A percentile compares a stretch with the other conserved stretches of the same genome.
phyloP scores from a whole-genome alignment of 2,329 filamentous ascomycete genomes.

The Microdochium nivale region DNA sequence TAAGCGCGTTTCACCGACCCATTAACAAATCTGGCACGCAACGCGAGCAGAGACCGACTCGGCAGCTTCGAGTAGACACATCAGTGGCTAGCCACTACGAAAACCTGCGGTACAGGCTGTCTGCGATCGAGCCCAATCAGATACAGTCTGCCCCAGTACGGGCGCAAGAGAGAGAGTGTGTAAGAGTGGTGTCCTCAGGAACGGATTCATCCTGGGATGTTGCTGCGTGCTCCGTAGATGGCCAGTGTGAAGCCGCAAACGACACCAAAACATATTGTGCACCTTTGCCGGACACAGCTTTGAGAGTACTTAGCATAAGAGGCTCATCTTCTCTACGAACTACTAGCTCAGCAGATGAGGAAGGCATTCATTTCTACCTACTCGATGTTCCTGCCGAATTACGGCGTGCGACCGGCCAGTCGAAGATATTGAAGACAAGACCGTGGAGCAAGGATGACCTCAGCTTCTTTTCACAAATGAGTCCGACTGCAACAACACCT shows the following conservation, averaged over 20 bases:
- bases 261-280: not conserved
- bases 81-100: not conserved
- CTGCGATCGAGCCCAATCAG: not conserved
- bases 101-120: not conserved
- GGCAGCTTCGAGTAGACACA: not conserved
- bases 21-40: not conserved
- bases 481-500: too few relatives aligned
- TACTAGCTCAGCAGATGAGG: too few relatives aligned
- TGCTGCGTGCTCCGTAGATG: not conserved
- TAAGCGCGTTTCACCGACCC: not conserved
- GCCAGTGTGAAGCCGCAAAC: not conserved
- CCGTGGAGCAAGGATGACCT: too few relatives aligned
- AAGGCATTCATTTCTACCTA: too few relatives aligned
- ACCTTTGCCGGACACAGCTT: too few relatives aligned
- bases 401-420: too few relatives aligned
- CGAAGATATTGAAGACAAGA: too few relatives aligned
- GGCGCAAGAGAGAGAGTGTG: not conserved
- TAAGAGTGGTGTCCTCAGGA: constrained; percentile 3
- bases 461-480: too few relatives aligned
- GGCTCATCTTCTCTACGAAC: too few relatives aligned
- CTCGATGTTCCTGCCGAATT: too few relatives aligned
- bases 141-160: not conserved
- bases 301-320: too few relatives aligned
- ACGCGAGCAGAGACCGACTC: not conserved
- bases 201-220: constrained; percentile 5